These are phyloP conservation scores for Cladosporium sp. DNA, from an alignment of 2,329 filamentous ascomycete species.

Conservation along the genomic window DNA sequence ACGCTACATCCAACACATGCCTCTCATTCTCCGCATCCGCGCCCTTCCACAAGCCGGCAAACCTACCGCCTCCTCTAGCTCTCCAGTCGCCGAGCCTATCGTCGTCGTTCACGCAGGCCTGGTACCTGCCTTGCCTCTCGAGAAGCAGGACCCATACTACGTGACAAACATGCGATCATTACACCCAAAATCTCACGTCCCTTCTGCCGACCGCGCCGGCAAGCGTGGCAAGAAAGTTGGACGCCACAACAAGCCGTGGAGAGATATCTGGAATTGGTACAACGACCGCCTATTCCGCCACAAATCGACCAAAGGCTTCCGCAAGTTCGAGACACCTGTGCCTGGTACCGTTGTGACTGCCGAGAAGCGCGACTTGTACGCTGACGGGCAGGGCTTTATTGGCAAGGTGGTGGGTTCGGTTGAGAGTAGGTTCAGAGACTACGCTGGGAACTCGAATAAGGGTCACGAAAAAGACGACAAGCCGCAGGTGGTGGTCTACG, in stretches of 20 bases:
- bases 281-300: slow-evolving; percentile 31
- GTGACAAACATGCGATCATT: slow-evolving; percentile 93
- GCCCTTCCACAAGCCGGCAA: slow-evolving; percentile 30
- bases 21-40: slow-evolving; percentile 39
- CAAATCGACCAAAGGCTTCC: slow-evolving; percentile 14
- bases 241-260: slow-evolving; percentile 32
- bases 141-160: slow-evolving; percentile 72
- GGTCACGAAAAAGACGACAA: slow-evolving; percentile 42
- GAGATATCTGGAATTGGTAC: slow-evolving; percentile 37
- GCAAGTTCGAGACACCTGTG: not conserved
- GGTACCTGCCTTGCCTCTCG: slow-evolving; percentile 70
- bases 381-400: not conserved
- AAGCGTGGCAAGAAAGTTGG: slow-evolving; percentile 26
- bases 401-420: not conserved
- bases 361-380: not conserved
- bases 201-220: slow-evolving; percentile 43
- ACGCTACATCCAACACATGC: slow-evolving; percentile 36
- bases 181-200: slow-evolving; percentile 61
- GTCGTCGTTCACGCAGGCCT: slow-evolving; percentile 84
- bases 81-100: slow-evolving; percentile 63
- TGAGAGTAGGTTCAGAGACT: not conserved
- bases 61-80: slow-evolving; percentile 36
- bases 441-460: slow-evolving; percentile 29
- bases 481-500: slow-evolving; percentile 71
- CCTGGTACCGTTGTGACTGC: not conserved